Conservation (phyloP, 139 green algal species). For the Micractinium conductrix region DNA sequence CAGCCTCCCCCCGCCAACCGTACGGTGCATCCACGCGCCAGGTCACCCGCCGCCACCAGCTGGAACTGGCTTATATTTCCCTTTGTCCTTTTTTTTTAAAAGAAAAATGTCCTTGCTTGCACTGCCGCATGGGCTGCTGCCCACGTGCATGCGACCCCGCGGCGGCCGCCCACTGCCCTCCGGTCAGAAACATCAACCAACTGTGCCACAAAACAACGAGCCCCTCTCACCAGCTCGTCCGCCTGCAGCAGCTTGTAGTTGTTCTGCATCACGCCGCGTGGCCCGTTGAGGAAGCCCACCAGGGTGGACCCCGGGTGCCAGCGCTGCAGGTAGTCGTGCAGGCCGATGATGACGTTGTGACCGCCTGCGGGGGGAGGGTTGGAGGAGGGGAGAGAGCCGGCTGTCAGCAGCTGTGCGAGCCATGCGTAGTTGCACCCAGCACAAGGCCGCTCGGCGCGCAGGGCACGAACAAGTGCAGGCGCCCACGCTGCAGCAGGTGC, state of each 20-base stretch:
- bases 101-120: too few species aligned
- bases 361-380: constrained; percentile 40
- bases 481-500: not conserved
- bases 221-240: constrained; percentile 26
- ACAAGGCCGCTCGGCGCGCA: too few species aligned
- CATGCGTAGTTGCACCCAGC: too few species aligned
- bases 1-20: too few species aligned
- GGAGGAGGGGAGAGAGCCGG: not conserved
- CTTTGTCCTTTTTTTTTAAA: too few species aligned
- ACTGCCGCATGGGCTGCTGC: too few species aligned
- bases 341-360: constrained; percentile 75
- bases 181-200: not conserved
- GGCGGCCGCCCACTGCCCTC: not conserved
- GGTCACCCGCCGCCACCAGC: too few species aligned
- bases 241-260: constrained; percentile 37
- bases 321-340: constrained; percentile 61
- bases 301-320: constrained; percentile 44
- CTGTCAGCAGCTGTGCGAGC: too few species aligned
- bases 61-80: too few species aligned
- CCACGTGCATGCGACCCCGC: too few species aligned
- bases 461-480: too few species aligned
- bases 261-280: constrained; percentile 39
- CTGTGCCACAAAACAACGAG: not conserved
- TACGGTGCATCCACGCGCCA: too few species aligned
- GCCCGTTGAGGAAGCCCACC: constrained; percentile 55